phyloP scores from a whole-genome alignment of 2,329 filamentous ascomycete species.

The Fusarium napiforme region DNA sequence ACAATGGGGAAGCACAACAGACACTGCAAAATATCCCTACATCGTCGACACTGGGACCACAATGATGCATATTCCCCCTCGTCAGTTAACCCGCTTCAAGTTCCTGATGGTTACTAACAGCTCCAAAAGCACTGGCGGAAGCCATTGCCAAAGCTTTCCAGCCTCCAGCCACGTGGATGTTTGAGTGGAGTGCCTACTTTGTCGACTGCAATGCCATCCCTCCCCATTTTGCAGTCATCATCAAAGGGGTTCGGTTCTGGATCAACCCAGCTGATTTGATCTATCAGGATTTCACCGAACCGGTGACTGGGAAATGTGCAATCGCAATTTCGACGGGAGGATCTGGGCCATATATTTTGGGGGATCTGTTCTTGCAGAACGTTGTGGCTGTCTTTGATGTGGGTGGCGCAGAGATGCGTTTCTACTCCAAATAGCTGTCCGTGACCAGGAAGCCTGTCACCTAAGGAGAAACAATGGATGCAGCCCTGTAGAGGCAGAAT shows the following conservation, averaged over 20 bases:
- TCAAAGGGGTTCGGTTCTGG: slow-evolving; percentile 57
- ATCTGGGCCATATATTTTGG: slow-evolving; percentile 60
- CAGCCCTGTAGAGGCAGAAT: not conserved
- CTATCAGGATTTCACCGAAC: slow-evolving; percentile 56
- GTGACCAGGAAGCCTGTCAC: not conserved
- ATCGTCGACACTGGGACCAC: slow-evolving; percentile 65
- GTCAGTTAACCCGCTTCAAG: slow-evolving; percentile 48
- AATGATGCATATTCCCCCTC: slow-evolving; percentile 60
- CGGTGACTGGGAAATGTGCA: slow-evolving; percentile 60
- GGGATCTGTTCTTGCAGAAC: slow-evolving; percentile 62
- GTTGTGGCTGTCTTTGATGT: slow-evolving; percentile 62
- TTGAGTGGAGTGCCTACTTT: slow-evolving; percentile 61
- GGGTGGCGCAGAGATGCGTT: slow-evolving; percentile 58
- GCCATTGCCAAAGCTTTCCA: slow-evolving; percentile 59
- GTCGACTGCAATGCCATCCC: slow-evolving; percentile 59
- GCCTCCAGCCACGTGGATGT: slow-evolving; percentile 59
- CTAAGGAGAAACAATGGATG: not conserved
- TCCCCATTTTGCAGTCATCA: slow-evolving; percentile 58
- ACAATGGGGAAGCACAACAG: slow-evolving; percentile 55
- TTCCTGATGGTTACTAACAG: not conserved
- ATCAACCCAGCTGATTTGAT: slow-evolving; percentile 62
- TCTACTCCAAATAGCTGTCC: slow-evolving; percentile 48
- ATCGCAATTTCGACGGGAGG: slow-evolving; percentile 59
- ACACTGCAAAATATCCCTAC: slow-evolving; percentile 58
- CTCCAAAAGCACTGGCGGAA: slow-evolving; percentile 55